A percentile compares a stretch with the other conserved stretches of the same genome.
Conservation (phyloP, 768 basidiomycete genomes). For the Lentinula boryana region DNA sequence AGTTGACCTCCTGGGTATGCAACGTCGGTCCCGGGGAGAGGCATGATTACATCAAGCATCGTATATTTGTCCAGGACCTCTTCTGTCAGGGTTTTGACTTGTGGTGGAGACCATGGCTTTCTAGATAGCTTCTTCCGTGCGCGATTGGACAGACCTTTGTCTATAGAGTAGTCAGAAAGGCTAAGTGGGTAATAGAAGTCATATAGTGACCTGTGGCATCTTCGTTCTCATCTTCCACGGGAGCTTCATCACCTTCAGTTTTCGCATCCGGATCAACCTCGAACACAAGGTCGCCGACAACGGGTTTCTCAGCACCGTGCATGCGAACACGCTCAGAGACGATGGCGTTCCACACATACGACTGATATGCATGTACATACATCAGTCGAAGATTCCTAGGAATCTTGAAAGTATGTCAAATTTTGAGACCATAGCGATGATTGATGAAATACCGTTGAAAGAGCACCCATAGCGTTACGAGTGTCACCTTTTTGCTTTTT, state of each 20-base stretch:
- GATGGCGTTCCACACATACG: conserved; percentile 97
- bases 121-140: conserved; percentile 26
- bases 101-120: conserved; percentile 60
- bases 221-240: conserved; percentile 26
- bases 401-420: conserved; percentile 52
- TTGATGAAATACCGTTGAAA: conserved; percentile 57
- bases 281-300: conserved; percentile 89
- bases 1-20: conserved; percentile 84
- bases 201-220: conserved; percentile 16
- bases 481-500: conserved; percentile 74
- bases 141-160: conserved; percentile 12
- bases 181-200: neutral
- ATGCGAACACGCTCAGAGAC: conserved; percentile 88
- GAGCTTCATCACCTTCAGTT: conserved; percentile 24
- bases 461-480: conserved; percentile 80
- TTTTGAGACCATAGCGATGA: neutral
- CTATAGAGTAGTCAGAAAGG: neutral
- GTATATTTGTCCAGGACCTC: conserved; percentile 76
- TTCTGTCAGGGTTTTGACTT: conserved; percentile 71
- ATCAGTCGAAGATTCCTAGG: conserved; percentile 92
- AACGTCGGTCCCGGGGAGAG: conserved; percentile 93
- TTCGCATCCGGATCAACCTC: conserved; percentile 33
- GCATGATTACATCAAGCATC: conserved; percentile 95
- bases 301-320: conserved; percentile 66
- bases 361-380: conserved; percentile 99